Conservation (phyloP, 371 early-diverging fungal species). For the Batkoa obscura region DNA sequence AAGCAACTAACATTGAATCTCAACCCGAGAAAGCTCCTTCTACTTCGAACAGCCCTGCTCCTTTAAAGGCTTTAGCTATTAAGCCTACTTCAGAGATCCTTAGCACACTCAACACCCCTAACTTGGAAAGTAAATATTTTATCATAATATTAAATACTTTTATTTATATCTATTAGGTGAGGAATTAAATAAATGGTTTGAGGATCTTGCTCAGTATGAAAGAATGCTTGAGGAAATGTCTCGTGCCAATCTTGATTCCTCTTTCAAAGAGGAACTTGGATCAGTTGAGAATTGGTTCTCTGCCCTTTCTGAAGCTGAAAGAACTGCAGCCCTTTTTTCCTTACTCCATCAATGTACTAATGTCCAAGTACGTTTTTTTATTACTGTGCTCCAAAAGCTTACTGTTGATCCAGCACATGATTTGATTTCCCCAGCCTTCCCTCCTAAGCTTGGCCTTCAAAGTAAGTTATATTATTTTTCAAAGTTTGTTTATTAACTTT, state of each 20-base stretch:
- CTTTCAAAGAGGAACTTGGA: conserved; percentile 78
- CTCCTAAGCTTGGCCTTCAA: conserved; percentile 1
- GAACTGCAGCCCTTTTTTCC: conserved; percentile 75
- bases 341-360: conserved; percentile 72
- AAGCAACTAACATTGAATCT: too few relatives aligned
- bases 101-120: too few relatives aligned
- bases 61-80: too few relatives aligned
- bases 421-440: background rate
- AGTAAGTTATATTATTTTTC: background rate
- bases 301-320: conserved; percentile 71
- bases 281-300: conserved; percentile 90
- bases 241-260: conserved; percentile 68
- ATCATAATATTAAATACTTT: too few relatives aligned
- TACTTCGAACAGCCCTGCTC: too few relatives aligned
- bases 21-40: too few relatives aligned
- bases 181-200: conserved; percentile 76
- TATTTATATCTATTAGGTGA: conserved; percentile 32
- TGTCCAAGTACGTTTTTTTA: conserved; percentile 81
- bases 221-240: conserved; percentile 84
- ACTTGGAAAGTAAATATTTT: too few relatives aligned
- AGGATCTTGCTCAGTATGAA: conserved; percentile 76
- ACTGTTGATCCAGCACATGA: background rate
- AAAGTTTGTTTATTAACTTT: background rate
- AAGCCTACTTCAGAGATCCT: too few relatives aligned
- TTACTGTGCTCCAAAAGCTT: conserved; percentile 48